These are phyloP conservation scores for Asclepias syriaca DNA, from an alignment of 257 asterid species.

Conservation along the genomic window DNA sequence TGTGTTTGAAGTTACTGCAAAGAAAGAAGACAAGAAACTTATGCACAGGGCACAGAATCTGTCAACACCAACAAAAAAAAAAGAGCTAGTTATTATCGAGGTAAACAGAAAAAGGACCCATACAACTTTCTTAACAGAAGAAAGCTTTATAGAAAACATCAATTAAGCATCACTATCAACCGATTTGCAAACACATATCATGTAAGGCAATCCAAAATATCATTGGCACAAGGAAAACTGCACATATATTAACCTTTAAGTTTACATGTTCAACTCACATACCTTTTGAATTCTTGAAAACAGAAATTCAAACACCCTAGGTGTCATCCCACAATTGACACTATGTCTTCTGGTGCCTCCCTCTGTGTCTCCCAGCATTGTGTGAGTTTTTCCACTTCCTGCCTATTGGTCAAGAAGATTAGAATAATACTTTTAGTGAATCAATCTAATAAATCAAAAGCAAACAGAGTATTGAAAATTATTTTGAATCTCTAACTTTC, in stretches of 20 bases:
- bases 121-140: not conserved
- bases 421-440: not conserved
- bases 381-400: constrained; percentile 98
- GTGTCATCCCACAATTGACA: constrained; percentile 93
- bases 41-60: not conserved
- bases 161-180: not conserved
- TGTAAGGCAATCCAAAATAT: not conserved
- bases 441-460: not conserved
- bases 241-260: not conserved
- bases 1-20: not conserved
- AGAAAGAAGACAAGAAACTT: not conserved
- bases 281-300: constrained; percentile 97
- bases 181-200: not conserved
- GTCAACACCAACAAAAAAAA: not conserved
- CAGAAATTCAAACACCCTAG: constrained; percentile 87
- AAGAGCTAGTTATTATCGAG: not conserved
- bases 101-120: not conserved
- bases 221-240: not conserved
- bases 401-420: constrained; percentile 39
- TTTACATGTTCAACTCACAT: constrained; percentile 8
- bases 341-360: constrained; percentile 93
- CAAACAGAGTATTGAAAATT: not conserved
- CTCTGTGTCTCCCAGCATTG: constrained; percentile 99
- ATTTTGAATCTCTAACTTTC: not conserved
- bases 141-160: not conserved